These are phyloP conservation scores for Toxicodendron radicans DNA, from an alignment of 345 rosid species.

Conservation along the genomic window DNA sequence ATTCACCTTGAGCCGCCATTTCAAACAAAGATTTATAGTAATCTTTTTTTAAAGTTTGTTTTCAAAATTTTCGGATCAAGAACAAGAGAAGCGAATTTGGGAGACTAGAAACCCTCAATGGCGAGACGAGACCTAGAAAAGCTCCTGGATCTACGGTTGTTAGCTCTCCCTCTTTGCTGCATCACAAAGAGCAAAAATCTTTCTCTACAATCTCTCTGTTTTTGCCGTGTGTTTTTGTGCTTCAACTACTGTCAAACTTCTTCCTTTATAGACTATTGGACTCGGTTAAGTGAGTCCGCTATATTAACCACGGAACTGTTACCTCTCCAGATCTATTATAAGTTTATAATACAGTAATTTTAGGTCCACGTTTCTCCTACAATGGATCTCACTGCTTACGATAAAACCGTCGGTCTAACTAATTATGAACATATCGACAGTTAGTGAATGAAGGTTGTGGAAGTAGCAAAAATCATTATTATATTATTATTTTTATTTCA, in stretches of 20 bases:
- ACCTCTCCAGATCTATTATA: background rate
- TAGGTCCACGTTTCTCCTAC: too few species aligned
- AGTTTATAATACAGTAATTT: too few species aligned
- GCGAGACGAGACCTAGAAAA: slow-evolving; percentile 73
- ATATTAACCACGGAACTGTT: background rate
- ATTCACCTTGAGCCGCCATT: slow-evolving; percentile 57
- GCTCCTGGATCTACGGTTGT: slow-evolving; percentile 73
- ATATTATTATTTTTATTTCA: too few species aligned
- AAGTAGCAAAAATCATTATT: too few species aligned
- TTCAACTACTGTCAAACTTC: too few species aligned
- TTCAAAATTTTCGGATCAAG: background rate
- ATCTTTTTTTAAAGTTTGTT: background rate
- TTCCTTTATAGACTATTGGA: background rate
- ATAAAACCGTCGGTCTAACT: too few species aligned
- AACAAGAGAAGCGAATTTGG: too few species aligned
- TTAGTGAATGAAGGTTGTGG: too few species aligned
- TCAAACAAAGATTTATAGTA: background rate
- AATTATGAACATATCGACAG: too few species aligned
- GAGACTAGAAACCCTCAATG: slow-evolving; percentile 56
- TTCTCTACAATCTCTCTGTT: background rate
- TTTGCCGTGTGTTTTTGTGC: background rate
- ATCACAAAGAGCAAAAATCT: slow-evolving; percentile 24
- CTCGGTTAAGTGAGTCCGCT: background rate
- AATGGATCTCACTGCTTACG: too few species aligned
- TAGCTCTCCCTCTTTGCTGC: slow-evolving; percentile 70